phyloP scores from a whole-genome alignment of 768 basidiomycete genomes.

The Antrodiella citrinella region DNA sequence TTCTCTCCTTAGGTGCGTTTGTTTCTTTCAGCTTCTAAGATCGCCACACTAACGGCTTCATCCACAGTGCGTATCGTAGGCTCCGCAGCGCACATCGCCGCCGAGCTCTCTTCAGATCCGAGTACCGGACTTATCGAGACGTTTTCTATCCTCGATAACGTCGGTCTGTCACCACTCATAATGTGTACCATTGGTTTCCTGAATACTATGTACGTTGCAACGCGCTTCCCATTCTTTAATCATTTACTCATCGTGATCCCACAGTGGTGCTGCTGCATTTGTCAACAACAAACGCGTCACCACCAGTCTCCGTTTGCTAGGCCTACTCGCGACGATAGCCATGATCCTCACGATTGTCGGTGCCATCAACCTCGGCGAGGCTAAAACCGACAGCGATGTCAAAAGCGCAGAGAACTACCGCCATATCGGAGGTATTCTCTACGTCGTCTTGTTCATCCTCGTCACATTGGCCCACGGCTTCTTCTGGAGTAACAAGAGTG shows the following conservation, averaged over 20 bases:
- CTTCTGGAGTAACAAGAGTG: slow-evolving; percentile 8
- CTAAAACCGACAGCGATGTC: slow-evolving; percentile 8
- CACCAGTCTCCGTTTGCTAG: slow-evolving; percentile 22
- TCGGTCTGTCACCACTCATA: slow-evolving; percentile 33
- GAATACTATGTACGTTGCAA: slow-evolving; percentile 24
- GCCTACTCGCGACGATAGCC: slow-evolving; percentile 20
- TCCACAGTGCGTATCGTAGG: slow-evolving; percentile 47
- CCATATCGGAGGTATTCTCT: slow-evolving; percentile 28
- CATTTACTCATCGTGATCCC: not conserved
- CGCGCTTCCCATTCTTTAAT: not conserved
- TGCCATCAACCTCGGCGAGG: slow-evolving; percentile 15
- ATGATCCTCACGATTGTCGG: slow-evolving; percentile 27
- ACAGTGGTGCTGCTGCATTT: slow-evolving; percentile 23
- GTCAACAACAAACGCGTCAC: slow-evolving; percentile 11
- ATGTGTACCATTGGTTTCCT: slow-evolving; percentile 30
- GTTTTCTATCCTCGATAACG: slow-evolving; percentile 35
- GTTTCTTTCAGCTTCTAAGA: not conserved
- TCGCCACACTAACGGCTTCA: slow-evolving; percentile 3
- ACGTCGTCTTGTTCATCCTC: slow-evolving; percentile 32
- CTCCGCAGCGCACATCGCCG: slow-evolving; percentile 49
- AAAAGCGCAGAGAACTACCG: slow-evolving; percentile 21
- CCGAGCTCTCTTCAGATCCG: slow-evolving; percentile 30
- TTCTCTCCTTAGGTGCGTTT: slow-evolving; percentile 49
- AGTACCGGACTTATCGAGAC: slow-evolving; percentile 42
- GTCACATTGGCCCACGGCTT: slow-evolving; percentile 6